A percentile compares a stretch with the other conserved stretches of the same genome.
Conservation (phyloP, 495 filamentous ascomycete genomes). For the Neurospora intermedia region DNA sequence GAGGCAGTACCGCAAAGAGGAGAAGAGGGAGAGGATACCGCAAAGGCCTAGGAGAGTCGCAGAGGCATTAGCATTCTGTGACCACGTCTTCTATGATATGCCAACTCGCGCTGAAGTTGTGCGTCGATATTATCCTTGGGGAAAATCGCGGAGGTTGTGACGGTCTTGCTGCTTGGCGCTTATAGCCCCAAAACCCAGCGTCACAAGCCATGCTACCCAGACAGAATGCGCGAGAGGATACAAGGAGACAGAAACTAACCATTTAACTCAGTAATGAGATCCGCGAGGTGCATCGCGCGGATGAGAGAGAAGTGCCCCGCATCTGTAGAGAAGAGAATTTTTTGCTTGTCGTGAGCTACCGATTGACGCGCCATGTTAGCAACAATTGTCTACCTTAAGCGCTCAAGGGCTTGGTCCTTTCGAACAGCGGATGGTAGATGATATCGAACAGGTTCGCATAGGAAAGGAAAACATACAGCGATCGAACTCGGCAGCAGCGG, state of each 20-base stretch:
- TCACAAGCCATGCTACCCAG: background rate
- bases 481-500: background rate
- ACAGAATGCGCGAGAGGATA: background rate
- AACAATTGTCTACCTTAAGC: background rate
- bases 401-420: background rate
- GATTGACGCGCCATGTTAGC: background rate
- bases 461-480: slow-evolving; percentile 9
- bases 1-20: slow-evolving; percentile 88
- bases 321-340: slow-evolving; percentile 63
- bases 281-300: slow-evolving; percentile 84
- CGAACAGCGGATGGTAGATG: background rate
- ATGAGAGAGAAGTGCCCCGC: slow-evolving; percentile 59
- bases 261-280: slow-evolving; percentile 91
- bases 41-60: slow-evolving; percentile 49
- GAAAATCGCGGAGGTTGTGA: background rate
- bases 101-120: background rate
- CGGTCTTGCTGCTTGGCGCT: background rate
- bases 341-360: slow-evolving; percentile 73
- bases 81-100: background rate
- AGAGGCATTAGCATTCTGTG: background rate
- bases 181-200: background rate
- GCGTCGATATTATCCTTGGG: background rate
- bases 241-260: slow-evolving; percentile 38
- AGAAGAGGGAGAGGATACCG: slow-evolving; percentile 88
- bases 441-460: background rate